A percentile compares a stretch with the other conserved stretches of the same genome.
Evolutionary conservation across 345 rosid species (phyloP).

Genomic region (Aethionema arabicum): DNA sequence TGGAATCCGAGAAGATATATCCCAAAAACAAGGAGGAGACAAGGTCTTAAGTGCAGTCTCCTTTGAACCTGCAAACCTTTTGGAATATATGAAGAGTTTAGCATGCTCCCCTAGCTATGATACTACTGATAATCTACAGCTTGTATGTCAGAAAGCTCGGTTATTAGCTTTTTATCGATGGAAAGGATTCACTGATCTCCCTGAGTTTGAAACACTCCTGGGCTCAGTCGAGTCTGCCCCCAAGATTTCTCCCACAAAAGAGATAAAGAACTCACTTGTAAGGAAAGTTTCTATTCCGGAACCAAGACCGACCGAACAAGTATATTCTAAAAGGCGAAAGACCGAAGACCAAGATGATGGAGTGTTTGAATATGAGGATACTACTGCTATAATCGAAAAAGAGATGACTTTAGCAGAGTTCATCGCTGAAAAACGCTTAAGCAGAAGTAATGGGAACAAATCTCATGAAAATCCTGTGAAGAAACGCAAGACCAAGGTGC

Average conservation of each 20-base stretch:
- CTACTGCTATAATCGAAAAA: conserved; percentile 35
- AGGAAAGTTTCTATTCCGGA: conserved; percentile 30
- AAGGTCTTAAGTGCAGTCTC: conserved; percentile 41
- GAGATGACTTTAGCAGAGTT: conserved; percentile 63
- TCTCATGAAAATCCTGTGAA: conserved; percentile 34
- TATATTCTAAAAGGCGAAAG: conserved; percentile 35
- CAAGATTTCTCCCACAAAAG: conserved; percentile 37
- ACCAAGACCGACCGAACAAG: conserved; percentile 31
- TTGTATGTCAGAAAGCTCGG: conserved; percentile 48
- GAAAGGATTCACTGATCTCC: conserved; percentile 63
- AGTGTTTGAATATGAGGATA: conserved; percentile 39
- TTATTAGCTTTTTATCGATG: conserved; percentile 60
- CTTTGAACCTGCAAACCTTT: conserved; percentile 59
- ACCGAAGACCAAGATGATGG: conserved; percentile 36
- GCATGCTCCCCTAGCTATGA: conserved; percentile 41
- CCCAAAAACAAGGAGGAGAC: conserved; percentile 51
- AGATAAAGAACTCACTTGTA: conserved; percentile 25
- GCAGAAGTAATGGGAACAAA: conserved; percentile 33
- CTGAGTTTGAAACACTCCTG: conserved; percentile 47
- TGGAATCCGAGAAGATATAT: conserved; percentile 50
- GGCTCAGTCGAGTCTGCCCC: conserved; percentile 49
- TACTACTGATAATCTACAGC: conserved; percentile 49
- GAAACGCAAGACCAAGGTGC: conserved; percentile 41
- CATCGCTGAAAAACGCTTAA: conserved; percentile 45
- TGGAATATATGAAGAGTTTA: conserved; percentile 45